phyloP scores from a whole-genome alignment of 192 early-diverging fungal species.

The Gonapodya prolifera region DNA sequence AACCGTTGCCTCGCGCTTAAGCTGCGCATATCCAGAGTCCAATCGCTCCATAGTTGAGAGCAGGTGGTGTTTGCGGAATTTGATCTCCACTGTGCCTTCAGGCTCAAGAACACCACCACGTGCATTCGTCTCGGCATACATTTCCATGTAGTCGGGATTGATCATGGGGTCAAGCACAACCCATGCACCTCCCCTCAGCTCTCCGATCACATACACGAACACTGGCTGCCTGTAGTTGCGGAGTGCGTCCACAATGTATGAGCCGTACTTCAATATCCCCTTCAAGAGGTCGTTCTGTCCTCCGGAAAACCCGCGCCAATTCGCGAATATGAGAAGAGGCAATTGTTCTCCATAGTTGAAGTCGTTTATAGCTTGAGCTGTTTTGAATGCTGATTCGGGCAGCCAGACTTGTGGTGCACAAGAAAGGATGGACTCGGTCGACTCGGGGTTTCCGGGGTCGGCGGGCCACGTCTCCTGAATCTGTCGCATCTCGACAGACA shows the following conservation, averaged over 20 bases:
- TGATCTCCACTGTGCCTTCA: conserved; percentile 95
- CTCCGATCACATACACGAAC: conserved; percentile 93
- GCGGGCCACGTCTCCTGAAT: conserved; percentile 86
- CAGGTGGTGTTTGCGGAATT: conserved; percentile 88
- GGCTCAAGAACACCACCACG: conserved; percentile 95
- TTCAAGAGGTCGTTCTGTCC: conserved; percentile 99
- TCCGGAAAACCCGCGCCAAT: conserved; percentile 99
- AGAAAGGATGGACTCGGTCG: conserved; percentile 72
- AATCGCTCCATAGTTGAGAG: conserved; percentile 86
- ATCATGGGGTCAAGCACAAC: conserved; percentile 95
- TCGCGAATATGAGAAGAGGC: conserved; percentile 97
- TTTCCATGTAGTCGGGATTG: conserved; percentile 97
- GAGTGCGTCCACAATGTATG: conserved; percentile 94
- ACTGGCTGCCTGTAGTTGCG: conserved; percentile 93
- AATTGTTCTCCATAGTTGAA: conserved; percentile 98
- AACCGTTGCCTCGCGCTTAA: conserved; percentile 40
- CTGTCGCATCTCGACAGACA: conserved; percentile 90
- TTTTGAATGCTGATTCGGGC: conserved; percentile 98
- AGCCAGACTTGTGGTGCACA: conserved; percentile 98
- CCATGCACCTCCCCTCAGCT: conserved; percentile 97
- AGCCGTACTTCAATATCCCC: conserved; percentile 93
- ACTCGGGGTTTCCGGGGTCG: conserved; percentile 85
- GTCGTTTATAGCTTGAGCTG: conserved; percentile 96
- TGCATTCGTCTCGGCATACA: conserved; percentile 87
- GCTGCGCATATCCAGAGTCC: conserved; percentile 57